A percentile compares a stretch with the other conserved stretches of the same genome.
These are phyloP conservation scores for Phoma herbarum DNA, from an alignment of 2,329 filamentous ascomycete species.

Conservation along the genomic window DNA sequence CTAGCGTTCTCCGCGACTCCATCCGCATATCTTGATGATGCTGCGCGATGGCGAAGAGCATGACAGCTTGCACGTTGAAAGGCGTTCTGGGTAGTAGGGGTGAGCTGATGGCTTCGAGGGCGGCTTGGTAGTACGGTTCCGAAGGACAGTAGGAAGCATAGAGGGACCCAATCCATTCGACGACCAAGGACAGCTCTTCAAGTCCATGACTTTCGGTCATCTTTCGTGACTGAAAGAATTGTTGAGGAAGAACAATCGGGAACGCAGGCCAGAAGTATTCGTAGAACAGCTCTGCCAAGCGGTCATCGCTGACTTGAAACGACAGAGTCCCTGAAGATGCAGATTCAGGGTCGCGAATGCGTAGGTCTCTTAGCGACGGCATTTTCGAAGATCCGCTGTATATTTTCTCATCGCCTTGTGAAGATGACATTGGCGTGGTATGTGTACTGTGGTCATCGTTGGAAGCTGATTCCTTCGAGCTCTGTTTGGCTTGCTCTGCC, in stretches of 20 bases:
- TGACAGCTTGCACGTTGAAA: constrained; percentile 77
- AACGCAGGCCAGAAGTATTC: constrained; percentile 63
- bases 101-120: constrained; percentile 32
- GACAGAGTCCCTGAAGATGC: constrained; percentile 13
- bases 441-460: neutral
- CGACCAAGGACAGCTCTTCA: constrained; percentile 34
- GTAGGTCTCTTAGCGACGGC: constrained; percentile 12
- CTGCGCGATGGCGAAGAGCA: constrained; percentile 78
- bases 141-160: constrained; percentile 46
- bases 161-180: constrained; percentile 45
- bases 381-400: constrained; percentile 1
- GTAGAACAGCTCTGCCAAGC: constrained; percentile 44
- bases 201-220: constrained; percentile 31
- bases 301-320: constrained; percentile 39
- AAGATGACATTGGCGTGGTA: constrained; percentile 8
- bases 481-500: constrained; percentile 26
- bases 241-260: constrained; percentile 62
- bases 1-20: constrained; percentile 71
- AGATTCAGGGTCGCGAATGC: constrained; percentile 10
- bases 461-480: neutral
- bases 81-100: constrained; percentile 34
- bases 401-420: constrained; percentile 3
- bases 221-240: constrained; percentile 45
- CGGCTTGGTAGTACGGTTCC: constrained; percentile 37
- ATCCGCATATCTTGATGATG: constrained; percentile 79